These are phyloP conservation scores for Melampsora abietis-canadensis DNA, from an alignment of 1,284 basidiomycete species.

Conservation along the genomic window DNA sequence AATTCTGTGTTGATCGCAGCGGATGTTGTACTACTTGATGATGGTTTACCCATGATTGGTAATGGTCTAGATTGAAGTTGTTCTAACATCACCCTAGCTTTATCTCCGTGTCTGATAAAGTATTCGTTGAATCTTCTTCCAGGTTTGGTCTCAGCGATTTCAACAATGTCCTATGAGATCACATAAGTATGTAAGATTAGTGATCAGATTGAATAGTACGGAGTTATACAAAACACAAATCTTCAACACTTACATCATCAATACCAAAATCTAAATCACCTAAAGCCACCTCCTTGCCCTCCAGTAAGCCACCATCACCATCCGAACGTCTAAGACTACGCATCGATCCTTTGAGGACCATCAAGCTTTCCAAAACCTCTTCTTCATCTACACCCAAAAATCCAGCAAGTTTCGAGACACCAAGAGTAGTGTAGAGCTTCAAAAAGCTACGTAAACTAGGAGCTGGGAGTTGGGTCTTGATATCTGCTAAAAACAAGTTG, in stretches of 20 bases:
- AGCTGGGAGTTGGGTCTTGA: conserved; percentile 71
- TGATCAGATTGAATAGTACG: not conserved
- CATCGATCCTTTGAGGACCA: conserved; percentile 83
- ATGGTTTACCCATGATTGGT: conserved; percentile 26
- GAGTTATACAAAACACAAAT: not conserved
- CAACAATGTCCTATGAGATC: conserved; percentile 20
- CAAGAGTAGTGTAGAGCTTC: conserved; percentile 90
- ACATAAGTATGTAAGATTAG: not conserved
- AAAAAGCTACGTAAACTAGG: conserved; percentile 85
- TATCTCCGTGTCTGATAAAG: conserved; percentile 38
- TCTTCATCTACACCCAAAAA: conserved; percentile 85
- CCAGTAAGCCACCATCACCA: conserved; percentile 65
- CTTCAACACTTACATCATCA: conserved; percentile 66
- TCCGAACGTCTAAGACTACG: conserved; percentile 64
- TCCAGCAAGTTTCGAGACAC: conserved; percentile 82
- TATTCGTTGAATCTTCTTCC: conserved; percentile 40
- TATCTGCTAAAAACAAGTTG: conserved; percentile 73
- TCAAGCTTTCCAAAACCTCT: conserved; percentile 90
- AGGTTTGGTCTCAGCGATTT: conserved; percentile 37
- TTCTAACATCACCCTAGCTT: conserved; percentile 33
- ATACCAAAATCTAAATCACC: conserved; percentile 95
- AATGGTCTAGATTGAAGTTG: conserved; percentile 32
- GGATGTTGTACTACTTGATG: not conserved
- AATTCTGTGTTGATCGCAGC: not conserved
- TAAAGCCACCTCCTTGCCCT: conserved; percentile 80